Evolutionary conservation across 257 asterid genomes (phyloP).

Genomic region (Nicotiana noctiflora): DNA sequence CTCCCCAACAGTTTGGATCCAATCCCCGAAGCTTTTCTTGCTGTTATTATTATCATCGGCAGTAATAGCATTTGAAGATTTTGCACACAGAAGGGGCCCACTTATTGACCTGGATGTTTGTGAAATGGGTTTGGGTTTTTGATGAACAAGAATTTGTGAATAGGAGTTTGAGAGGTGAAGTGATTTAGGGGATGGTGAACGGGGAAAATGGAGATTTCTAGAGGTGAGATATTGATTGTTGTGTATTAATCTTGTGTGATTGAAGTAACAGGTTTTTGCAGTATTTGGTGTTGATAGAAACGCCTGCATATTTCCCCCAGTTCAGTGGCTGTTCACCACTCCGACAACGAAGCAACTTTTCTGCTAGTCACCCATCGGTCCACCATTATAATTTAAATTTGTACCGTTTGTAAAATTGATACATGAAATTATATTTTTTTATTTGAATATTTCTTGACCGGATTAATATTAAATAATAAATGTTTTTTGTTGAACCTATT

Average conservation of each 20-base stretch:
- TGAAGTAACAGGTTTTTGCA: not conserved
- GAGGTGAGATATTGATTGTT: not conserved
- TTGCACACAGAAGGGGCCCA: constrained; percentile 31
- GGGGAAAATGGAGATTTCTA: not conserved
- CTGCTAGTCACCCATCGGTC: not conserved
- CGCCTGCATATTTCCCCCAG: constrained; percentile 9
- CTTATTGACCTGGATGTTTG: constrained; percentile 10
- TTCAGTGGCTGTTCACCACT: not conserved
- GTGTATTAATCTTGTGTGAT: not conserved
- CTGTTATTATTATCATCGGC: constrained; percentile 15
- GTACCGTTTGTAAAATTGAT: too few relatives aligned
- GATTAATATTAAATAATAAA: too few relatives aligned
- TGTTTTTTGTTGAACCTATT: too few relatives aligned
- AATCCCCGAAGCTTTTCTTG: constrained; percentile 18
- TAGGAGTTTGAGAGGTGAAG: not conserved
- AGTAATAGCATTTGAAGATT: constrained; percentile 38
- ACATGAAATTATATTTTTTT: too few relatives aligned
- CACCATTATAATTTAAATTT: too few relatives aligned
- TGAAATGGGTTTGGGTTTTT: constrained; percentile 14
- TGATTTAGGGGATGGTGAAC: not conserved
- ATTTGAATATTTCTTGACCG: too few relatives aligned
- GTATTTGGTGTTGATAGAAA: not conserved
- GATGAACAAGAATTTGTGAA: not conserved
- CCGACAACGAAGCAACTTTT: not conserved
- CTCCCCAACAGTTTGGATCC: constrained; percentile 59